A percentile compares a stretch with the other conserved stretches of the same genome.
These are phyloP conservation scores for Fusarium transvaalense DNA, from an alignment of 2,329 filamentous ascomycete species.

Conservation along the genomic window DNA sequence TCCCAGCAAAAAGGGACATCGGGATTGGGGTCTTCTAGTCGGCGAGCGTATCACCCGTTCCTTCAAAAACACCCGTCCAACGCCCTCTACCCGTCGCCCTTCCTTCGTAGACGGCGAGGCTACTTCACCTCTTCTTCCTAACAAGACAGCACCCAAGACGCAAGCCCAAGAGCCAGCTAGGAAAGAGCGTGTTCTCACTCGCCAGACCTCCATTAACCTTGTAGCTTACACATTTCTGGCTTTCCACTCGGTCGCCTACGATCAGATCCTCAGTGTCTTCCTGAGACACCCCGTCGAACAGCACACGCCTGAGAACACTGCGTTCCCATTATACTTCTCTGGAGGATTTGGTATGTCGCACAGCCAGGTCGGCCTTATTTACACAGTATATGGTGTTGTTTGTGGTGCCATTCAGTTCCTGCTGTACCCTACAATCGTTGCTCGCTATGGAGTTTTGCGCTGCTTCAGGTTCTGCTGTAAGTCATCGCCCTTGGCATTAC, in stretches of 20 bases:
- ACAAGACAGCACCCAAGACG: slow-evolving; percentile 46
- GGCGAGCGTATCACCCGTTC: slow-evolving; percentile 73
- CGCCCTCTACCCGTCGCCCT: slow-evolving; percentile 53
- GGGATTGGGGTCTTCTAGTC: slow-evolving; percentile 81
- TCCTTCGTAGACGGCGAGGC: slow-evolving; percentile 69
- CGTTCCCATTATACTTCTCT: slow-evolving; percentile 82
- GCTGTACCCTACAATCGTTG: slow-evolving; percentile 81
- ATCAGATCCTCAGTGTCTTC: slow-evolving; percentile 90
- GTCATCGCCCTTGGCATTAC: slow-evolving; percentile 28
- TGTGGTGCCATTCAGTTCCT: slow-evolving; percentile 89
- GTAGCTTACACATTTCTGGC: slow-evolving; percentile 84
- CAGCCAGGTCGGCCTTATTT: slow-evolving; percentile 84
- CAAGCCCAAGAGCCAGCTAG: slow-evolving; percentile 54
- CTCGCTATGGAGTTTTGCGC: slow-evolving; percentile 77
- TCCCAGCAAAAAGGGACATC: slow-evolving; percentile 73
- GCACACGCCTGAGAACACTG: slow-evolving; percentile 68
- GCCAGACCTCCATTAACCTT: slow-evolving; percentile 81
- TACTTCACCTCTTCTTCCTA: slow-evolving; percentile 66
- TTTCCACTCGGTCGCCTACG: slow-evolving; percentile 84
- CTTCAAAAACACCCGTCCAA: slow-evolving; percentile 47
- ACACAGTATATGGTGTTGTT: slow-evolving; percentile 83
- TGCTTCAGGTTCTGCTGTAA: slow-evolving; percentile 76
- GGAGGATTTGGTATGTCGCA: slow-evolving; percentile 83
- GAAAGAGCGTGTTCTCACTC: slow-evolving; percentile 74
- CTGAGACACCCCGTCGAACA: slow-evolving; percentile 77